These are phyloP conservation scores for Pneumocystis sp. DNA, from an alignment of 1,139 yeast genomes.

Conservation along the genomic window DNA sequence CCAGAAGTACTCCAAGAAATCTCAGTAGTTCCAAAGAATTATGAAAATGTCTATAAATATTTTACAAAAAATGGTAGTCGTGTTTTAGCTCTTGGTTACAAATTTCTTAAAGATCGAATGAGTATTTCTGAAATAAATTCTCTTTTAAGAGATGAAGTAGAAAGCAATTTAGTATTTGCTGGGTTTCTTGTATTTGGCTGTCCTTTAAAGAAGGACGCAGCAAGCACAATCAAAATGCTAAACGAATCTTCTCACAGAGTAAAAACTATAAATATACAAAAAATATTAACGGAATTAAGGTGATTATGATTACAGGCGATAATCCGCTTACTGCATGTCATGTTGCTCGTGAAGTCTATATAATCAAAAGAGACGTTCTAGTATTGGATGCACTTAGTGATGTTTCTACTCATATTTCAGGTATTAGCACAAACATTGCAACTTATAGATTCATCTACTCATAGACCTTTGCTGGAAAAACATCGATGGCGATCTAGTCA, in stretches of 20 bases:
- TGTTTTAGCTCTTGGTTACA: constrained; percentile 86
- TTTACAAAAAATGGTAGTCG: constrained; percentile 94
- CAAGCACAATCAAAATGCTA: constrained; percentile 78
- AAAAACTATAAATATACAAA: background rate
- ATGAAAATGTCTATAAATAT: constrained; percentile 75
- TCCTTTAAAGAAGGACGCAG: constrained; percentile 87
- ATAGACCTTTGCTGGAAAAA: constrained; percentile 68
- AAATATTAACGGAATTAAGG: constrained; percentile 30
- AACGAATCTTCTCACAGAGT: constrained; percentile 86
- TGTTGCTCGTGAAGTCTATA: constrained; percentile 85
- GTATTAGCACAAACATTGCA: constrained; percentile 11
- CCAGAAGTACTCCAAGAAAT: constrained; percentile 90
- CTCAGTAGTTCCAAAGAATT: constrained; percentile 56
- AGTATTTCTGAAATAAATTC: constrained; percentile 39
- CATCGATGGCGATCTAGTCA: constrained; percentile 57
- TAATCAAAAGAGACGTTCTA: constrained; percentile 66
- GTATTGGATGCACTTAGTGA: constrained; percentile 58
- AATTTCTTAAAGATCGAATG: constrained; percentile 37
- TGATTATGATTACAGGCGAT: constrained; percentile 87
- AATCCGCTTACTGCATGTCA: constrained; percentile 97
- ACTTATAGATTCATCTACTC: constrained; percentile 27
- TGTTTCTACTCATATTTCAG: constrained; percentile 34
- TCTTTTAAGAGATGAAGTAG: constrained; percentile 60
- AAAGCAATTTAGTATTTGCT: constrained; percentile 58
- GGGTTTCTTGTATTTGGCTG: constrained; percentile 96